Percentiles rank a stretch among this genome's conserved stretches.
These are phyloP conservation scores for Mycothermus thermophilus DNA, from an alignment of 495 filamentous ascomycete species.

Conservation along the genomic window DNA sequence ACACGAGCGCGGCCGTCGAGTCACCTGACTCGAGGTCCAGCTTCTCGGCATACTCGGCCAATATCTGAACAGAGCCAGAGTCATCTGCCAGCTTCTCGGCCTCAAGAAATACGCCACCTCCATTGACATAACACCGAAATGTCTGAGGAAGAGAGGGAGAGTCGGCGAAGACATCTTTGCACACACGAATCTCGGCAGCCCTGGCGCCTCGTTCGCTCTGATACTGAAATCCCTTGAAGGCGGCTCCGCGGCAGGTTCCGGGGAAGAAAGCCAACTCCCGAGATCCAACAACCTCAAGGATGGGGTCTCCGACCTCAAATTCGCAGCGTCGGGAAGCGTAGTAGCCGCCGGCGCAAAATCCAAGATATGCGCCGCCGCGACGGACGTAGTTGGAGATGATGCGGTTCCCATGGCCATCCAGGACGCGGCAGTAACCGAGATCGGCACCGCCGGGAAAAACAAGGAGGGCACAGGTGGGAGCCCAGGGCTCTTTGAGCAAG, in stretches of 20 bases:
- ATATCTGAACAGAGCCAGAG: constrained; percentile 56
- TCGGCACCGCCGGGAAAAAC: constrained; percentile 95
- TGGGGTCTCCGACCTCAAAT: constrained; percentile 74
- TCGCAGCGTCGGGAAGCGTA: constrained; percentile 72
- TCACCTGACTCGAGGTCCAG: constrained; percentile 66
- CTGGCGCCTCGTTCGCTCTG: constrained; percentile 74
- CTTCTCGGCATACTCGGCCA: constrained; percentile 66
- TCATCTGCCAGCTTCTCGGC: constrained; percentile 38
- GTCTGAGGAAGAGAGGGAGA: constrained; percentile 40
- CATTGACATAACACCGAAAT: constrained; percentile 83
- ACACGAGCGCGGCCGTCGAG: constrained; percentile 65
- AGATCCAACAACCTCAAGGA: constrained; percentile 72
- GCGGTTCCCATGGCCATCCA: constrained; percentile 81
- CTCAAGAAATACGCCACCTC: constrained; percentile 89
- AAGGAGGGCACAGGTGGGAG: constrained; percentile 68
- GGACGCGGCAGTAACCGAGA: constrained; percentile 71
- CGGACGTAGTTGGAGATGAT: constrained; percentile 73
- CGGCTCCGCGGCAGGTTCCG: constrained; percentile 69
- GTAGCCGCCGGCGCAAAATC: constrained; percentile 90
- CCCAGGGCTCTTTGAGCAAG: constrained; percentile 87
- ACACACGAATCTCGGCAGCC: constrained; percentile 54
- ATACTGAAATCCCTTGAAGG: constrained; percentile 86
- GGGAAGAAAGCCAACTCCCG: constrained; percentile 84
- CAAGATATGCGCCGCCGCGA: constrained; percentile 72
- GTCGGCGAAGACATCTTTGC: constrained; percentile 43